These are phyloP conservation scores for Hypericum perforatum DNA, from an alignment of 345 rosid genomes.

Conservation along the genomic window DNA sequence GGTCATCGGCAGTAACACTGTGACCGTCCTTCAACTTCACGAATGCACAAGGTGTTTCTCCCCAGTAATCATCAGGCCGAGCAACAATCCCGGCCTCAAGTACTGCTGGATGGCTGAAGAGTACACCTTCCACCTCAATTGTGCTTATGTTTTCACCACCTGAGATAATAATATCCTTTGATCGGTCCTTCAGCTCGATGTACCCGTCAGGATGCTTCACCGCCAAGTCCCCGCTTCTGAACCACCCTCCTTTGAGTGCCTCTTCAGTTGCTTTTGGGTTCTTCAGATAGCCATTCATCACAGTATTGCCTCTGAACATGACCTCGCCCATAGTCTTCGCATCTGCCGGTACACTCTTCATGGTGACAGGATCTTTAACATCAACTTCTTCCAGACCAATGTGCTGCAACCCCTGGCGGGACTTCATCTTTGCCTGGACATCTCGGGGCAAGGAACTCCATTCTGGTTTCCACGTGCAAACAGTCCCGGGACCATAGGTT, in stretches of 20 bases:
- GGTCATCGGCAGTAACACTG: slow-evolving; percentile 17
- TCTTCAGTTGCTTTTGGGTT: slow-evolving; percentile 25
- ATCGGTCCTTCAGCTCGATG: slow-evolving; percentile 31
- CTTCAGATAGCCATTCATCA: slow-evolving; percentile 37
- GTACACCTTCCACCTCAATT: slow-evolving; percentile 28
- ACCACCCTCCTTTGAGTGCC: slow-evolving; percentile 31
- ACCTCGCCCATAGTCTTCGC: slow-evolving; percentile 34
- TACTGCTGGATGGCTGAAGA: slow-evolving; percentile 28
- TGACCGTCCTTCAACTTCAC: slow-evolving; percentile 35
- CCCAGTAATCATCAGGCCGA: slow-evolving; percentile 36
- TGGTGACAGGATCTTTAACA: slow-evolving; percentile 30
- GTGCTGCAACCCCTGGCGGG: slow-evolving; percentile 34
- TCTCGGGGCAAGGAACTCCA: slow-evolving; percentile 20
- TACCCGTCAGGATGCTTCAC: slow-evolving; percentile 34
- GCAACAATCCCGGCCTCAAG: slow-evolving; percentile 35
- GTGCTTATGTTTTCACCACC: slow-evolving; percentile 39
- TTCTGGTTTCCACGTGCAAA: slow-evolving; percentile 25
- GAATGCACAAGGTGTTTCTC: slow-evolving; percentile 34
- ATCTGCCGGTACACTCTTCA: slow-evolving; percentile 29
- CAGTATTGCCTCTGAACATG: slow-evolving; percentile 36
- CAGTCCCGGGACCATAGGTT: slow-evolving; percentile 22
- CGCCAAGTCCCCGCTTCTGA: slow-evolving; percentile 34
- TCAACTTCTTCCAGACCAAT: slow-evolving; percentile 24
- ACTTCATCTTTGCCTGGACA: slow-evolving; percentile 26
- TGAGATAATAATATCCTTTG: slow-evolving; percentile 36